Base-by-base conservation (phyloP, 768 basidiomycete genomes). In the Amanita molliuscula region DNA sequence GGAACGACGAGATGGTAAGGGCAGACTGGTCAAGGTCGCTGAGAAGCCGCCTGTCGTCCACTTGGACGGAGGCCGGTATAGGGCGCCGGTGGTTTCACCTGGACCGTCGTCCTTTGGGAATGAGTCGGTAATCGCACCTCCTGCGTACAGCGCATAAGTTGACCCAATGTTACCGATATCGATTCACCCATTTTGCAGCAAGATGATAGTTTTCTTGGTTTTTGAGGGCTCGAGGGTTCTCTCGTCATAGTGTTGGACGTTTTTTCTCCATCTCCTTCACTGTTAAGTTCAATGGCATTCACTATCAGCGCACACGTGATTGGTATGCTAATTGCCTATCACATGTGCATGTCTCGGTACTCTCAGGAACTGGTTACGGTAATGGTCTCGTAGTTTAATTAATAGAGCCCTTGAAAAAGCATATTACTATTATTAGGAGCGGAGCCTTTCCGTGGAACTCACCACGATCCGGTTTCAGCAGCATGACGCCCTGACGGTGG, bases 1-100 rank as follows among this genome's bases (percentile, higher is more conserved):
- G 13, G 54, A 36, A 33, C 51, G 33, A 44, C 52, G 18, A 28
- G 68, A 62, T 55, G 67, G 66, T 21, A 66, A 65, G 45, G 68
- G 67, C 21, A 49, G 67, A 33, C 55, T 61, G 41, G 44, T 63
- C 48, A 34, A 53, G 11, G 51, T 54, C 20, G 58, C 62, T 16
- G 65, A 64, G 51, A 67, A 65, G 47, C 56, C 64, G 28, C 65
- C 65, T 13, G 52, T 71, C 35, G 64, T 73, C 18, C 69, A 73
- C 58, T 54, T 68, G 33, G 70, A 71, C 59, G 70, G 70, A 21
- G 65, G 64, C 3, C 56, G 64, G 44, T 65, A 67, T 54, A 59
- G 63, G 52, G 56, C 20, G 38, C 38, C 18, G 5, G 20, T 4
- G 9, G 1, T 18, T 21, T 18, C 38, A 6, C 41, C 36, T 43